Conservation (phyloP, 768 basidiomycete species). For the Mycena latifolia region DNA sequence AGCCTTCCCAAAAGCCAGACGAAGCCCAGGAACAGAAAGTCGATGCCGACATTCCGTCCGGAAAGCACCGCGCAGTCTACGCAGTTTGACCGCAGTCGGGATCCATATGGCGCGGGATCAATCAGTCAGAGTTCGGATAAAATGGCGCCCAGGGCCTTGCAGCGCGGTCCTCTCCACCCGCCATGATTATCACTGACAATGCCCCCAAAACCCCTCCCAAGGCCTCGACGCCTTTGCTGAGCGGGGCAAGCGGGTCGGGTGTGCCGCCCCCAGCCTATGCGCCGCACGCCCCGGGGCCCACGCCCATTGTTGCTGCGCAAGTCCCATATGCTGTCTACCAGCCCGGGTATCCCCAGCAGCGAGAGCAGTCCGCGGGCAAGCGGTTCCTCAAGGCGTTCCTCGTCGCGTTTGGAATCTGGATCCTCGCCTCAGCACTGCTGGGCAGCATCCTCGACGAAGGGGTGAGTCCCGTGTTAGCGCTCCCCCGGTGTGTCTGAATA, state of each 20-base stretch:
- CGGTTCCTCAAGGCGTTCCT: conserved; percentile 29
- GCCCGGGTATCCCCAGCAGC: conserved; percentile 8
- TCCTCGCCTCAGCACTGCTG: conserved; percentile 17
- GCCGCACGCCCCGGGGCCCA: conserved; percentile 6
- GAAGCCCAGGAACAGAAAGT: no score
- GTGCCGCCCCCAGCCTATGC: conserved; percentile 28
- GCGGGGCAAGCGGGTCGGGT: conserved; percentile 18
- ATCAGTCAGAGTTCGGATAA: conserved; percentile 14
- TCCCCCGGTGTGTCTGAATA: background rate
- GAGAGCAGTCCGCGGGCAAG: conserved; percentile 17
- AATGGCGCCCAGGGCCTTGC: conserved; percentile 1
- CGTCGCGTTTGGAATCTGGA: conserved; percentile 32
- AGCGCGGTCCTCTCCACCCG: background rate
- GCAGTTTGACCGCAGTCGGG: conserved; percentile 24
- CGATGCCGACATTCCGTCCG: background rate
- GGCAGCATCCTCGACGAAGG: conserved; percentile 15
- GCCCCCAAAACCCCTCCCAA: conserved; percentile 20
- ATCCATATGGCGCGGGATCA: conserved; percentile 14
- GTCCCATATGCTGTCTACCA: conserved; percentile 23
- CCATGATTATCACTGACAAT: conserved; percentile 33
- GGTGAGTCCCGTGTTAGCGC: conserved; percentile 13
- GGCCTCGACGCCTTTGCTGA: conserved; percentile 28
- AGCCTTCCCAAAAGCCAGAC: background rate
- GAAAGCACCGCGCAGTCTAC: background rate
- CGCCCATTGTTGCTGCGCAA: conserved; percentile 11